Evolutionary conservation across 2,329 filamentous ascomycete species (phyloP).

Genomic region (Cercospora nicotianae): DNA sequence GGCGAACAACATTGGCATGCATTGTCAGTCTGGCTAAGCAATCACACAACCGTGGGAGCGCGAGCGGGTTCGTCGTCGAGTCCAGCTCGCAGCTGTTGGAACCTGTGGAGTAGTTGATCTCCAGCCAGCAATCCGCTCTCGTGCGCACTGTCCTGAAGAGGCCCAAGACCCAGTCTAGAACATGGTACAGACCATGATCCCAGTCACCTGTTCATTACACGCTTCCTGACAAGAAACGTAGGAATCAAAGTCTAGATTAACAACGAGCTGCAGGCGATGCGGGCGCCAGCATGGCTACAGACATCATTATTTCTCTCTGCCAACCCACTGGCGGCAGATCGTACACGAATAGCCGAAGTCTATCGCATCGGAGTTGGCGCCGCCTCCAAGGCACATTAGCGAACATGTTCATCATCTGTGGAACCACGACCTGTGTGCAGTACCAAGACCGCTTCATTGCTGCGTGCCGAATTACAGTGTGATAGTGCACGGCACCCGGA

Average conservation of each 20-base stretch:
- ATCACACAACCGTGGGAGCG: neutral
- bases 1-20: neutral
- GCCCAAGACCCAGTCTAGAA: conserved; percentile 1
- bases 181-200: conserved; percentile 3
- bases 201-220: neutral
- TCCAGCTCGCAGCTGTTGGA: neutral
- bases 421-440: neutral
- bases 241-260: neutral
- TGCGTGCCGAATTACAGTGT: neutral
- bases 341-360: conserved; percentile 7
- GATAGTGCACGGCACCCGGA: neutral
- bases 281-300: neutral
- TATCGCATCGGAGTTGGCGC: conserved; percentile 5
- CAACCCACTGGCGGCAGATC: conserved; percentile 1
- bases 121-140: conserved; percentile 4
- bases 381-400: neutral
- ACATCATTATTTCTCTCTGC: neutral
- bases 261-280: neutral
- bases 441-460: neutral
- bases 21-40: neutral
- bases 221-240: neutral
- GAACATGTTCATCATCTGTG: conserved; percentile 1
- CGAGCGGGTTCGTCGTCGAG: neutral
- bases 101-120: conserved; percentile 5
- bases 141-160: conserved; percentile 1